Conservation (phyloP, 768 basidiomycete genomes). For the Tricholoma matsutake region DNA sequence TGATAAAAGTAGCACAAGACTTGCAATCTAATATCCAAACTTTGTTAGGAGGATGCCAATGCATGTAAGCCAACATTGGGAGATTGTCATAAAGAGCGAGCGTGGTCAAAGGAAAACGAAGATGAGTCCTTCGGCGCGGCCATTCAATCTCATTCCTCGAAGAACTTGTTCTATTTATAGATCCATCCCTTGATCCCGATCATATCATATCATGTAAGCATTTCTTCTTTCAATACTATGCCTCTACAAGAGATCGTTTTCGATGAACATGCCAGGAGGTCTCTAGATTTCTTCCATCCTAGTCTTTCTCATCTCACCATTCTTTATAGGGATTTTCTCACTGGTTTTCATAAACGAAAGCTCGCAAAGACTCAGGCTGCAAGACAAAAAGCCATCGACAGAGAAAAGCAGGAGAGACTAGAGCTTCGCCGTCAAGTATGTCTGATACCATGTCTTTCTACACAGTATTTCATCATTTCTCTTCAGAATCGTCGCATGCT, state of each 20-base stretch:
- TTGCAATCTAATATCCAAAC: conserved; percentile 83
- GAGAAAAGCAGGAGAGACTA: conserved; percentile 72
- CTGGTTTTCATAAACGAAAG: conserved; percentile 93
- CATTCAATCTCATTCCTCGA: no score
- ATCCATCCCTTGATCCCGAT: conserved; percentile 14
- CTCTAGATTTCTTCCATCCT: conserved; percentile 5
- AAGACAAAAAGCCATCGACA: conserved; percentile 67
- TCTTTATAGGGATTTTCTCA: conserved; percentile 74
- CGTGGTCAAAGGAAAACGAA: conserved; percentile 17
- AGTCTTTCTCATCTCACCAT: conserved; percentile 9
- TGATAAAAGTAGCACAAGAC: conserved; percentile 68
- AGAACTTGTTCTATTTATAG: not conserved
- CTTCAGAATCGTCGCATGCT: conserved; percentile 73
- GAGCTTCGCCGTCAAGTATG: conserved; percentile 78
- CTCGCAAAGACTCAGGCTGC: conserved; percentile 77
- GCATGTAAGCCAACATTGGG: conserved; percentile 28
- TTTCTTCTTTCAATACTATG: conserved; percentile 10
- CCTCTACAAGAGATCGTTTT: conserved; percentile 83
- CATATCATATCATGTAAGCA: conserved; percentile 14
- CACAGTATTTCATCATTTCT: not conserved
- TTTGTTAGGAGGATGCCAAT: conserved; percentile 51
- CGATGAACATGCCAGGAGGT: conserved; percentile 84
- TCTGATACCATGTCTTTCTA: conserved; percentile 10
- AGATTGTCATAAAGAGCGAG: conserved; percentile 25
- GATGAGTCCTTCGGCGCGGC: conserved; percentile 11